phyloP scores from a whole-genome alignment of 768 basidiomycete species.

The Jaapia argillacea region DNA sequence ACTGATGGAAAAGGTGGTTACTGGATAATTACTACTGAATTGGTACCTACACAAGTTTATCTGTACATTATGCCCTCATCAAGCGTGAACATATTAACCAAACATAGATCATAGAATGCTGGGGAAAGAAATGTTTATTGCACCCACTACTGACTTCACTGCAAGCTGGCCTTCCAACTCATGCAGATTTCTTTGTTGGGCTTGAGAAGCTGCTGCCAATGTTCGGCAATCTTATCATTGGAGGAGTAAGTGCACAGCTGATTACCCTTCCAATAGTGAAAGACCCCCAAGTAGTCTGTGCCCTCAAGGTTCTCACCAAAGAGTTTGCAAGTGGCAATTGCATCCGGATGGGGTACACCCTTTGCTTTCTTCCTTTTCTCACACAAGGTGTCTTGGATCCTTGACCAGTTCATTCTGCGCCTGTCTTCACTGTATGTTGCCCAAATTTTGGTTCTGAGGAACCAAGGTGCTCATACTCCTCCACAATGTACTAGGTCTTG shows the following conservation, averaged over 20 bases:
- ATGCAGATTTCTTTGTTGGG: not conserved
- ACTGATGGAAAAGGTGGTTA: too few species aligned
- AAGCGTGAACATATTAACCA: too few species aligned
- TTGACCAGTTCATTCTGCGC: not conserved
- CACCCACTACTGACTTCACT: too few species aligned
- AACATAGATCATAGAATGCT: too few species aligned
- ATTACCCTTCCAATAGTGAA: not conserved
- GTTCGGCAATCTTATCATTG: not conserved
- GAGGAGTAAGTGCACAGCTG: not conserved
- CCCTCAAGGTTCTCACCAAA: not conserved
- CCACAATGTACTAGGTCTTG: not conserved
- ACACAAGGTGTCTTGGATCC: not conserved
- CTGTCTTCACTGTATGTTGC: not conserved
- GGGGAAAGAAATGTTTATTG: too few species aligned
- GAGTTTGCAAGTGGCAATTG: not conserved
- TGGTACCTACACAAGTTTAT: too few species aligned
- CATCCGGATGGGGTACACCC: not conserved
- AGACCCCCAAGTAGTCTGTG: not conserved
- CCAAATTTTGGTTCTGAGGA: not conserved
- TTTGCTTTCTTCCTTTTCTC: not conserved
- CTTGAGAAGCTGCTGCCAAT: not conserved
- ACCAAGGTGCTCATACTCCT: not conserved
- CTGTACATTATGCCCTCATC: too few species aligned
- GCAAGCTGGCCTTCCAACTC: not conserved
- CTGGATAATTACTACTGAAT: too few species aligned